Conservation (phyloP, 495 filamentous ascomycete species). For the Recurvomyces mirabilis region DNA sequence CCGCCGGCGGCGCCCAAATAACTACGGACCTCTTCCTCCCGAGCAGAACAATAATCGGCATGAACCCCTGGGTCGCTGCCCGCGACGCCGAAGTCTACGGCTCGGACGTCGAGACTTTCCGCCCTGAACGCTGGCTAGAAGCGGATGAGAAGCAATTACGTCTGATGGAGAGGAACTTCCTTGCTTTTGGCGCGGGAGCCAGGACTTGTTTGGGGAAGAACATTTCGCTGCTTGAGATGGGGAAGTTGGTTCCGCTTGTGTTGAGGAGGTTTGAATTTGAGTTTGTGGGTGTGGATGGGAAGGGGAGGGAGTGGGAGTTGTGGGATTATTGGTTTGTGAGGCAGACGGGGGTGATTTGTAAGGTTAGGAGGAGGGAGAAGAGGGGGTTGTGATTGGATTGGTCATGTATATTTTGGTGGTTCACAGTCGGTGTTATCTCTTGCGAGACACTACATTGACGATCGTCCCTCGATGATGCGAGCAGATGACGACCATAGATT, state of each 20-base stretch:
- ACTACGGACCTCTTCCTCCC: constrained; percentile 43
- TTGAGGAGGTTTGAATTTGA: constrained; percentile 36
- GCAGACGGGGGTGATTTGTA: constrained; percentile 27
- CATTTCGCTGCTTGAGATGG: constrained; percentile 21
- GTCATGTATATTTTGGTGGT: too few species aligned
- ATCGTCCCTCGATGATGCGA: too few species aligned
- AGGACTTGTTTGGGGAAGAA: constrained; percentile 23
- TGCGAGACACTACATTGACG: too few species aligned
- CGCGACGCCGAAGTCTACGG: constrained; percentile 24
- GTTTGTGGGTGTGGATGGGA: constrained; percentile 21
- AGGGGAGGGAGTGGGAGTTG: constrained; percentile 36
- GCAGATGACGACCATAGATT: too few species aligned
- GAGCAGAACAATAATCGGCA: constrained; percentile 40
- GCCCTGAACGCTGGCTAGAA: constrained; percentile 29
- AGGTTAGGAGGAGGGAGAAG: constrained; percentile 10
- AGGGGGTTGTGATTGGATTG: too few species aligned
- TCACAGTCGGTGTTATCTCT: too few species aligned
- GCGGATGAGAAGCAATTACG: constrained; percentile 12
- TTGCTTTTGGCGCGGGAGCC: constrained; percentile 17
- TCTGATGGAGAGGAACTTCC: constrained; percentile 18
- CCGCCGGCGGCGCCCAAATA: constrained; percentile 39
- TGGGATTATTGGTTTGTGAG: constrained; percentile 41
- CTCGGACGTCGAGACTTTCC: constrained; percentile 24
- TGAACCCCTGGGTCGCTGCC: constrained; percentile 29
- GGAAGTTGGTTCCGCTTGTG: constrained; percentile 31